A percentile compares a stretch with the other conserved stretches of the same genome.
Conservation (phyloP, 768 basidiomycete genomes). For the Kockovaella imperatae region DNA sequence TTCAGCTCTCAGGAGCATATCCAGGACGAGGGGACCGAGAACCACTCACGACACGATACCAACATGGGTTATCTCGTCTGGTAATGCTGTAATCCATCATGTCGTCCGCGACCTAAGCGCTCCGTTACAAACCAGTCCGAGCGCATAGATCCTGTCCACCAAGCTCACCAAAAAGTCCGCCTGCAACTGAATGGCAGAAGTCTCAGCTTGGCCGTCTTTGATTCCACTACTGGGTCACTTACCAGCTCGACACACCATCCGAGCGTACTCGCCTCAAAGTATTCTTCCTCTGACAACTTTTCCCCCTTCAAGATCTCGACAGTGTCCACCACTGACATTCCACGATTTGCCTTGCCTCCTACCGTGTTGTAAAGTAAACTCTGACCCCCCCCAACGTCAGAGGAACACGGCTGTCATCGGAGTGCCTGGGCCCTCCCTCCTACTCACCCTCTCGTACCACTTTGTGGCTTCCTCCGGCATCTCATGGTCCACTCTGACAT, state of each 20-base stretch:
- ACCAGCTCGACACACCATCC: slow-evolving; percentile 97
- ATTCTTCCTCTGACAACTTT: slow-evolving; percentile 68
- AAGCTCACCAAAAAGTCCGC: slow-evolving; percentile 95
- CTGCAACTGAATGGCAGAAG: slow-evolving; percentile 60
- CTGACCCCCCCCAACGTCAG: slow-evolving; percentile 1
- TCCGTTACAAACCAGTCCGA: too few species aligned
- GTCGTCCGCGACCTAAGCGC: slow-evolving; percentile 70
- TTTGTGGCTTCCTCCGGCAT: slow-evolving; percentile 78
- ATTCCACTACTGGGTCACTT: too few species aligned
- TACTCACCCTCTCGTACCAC: slow-evolving; percentile 72
- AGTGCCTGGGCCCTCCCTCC: too few species aligned
- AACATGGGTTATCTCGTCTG: slow-evolving; percentile 88
- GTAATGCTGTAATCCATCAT: slow-evolving; percentile 96
- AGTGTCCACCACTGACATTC: slow-evolving; percentile 91
- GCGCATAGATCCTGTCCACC: too few species aligned
- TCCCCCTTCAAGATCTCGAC: slow-evolving; percentile 76
- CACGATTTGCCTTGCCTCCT: slow-evolving; percentile 84
- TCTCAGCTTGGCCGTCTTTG: too few species aligned
- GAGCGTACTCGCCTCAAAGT: slow-evolving; percentile 74
- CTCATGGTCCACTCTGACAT: slow-evolving; percentile 58
- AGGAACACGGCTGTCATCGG: neutral
- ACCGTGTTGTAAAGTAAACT: slow-evolving; percentile 84
- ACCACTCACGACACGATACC: slow-evolving; percentile 59
- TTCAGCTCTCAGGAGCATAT: neutral
- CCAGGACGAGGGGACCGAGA: neutral